Evolutionary conservation across 2,329 filamentous ascomycete genomes (phyloP), one percentile per base, ranked within the genome.

Genomic region (Penicillium sp.): DNA sequence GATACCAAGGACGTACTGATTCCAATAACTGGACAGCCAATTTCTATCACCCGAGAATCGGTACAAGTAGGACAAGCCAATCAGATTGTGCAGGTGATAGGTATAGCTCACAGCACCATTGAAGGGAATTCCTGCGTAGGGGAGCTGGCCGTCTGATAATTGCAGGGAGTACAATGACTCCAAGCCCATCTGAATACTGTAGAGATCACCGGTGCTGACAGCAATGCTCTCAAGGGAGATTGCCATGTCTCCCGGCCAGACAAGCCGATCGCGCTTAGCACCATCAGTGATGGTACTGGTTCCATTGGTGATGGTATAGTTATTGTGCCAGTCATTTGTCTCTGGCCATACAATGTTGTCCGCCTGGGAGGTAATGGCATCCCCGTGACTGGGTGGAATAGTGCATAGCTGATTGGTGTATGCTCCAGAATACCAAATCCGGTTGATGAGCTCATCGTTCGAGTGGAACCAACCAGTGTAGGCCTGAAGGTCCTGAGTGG

Each of bases 201-300:
- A 70, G 43, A 82, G 66, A 57, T 83, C 80, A 24, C 78, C 76
- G 0, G 80, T 83, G 7, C 78, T 81, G 2, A 83, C 76, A 8
- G 80, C 76, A 13, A 82, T 75, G 27, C 72, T 76, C 2, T 81
- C 80, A 0, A 81, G 72, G 4, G 81, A 78, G 53, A 84, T 80
- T 4, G 76, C 76, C 73, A 85, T 81, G 61, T 86, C 83, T 1
- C 83, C 83, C 10, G 82, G 78, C 81, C 82, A 86, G 2, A 85
- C 78, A 1, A 72, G 66, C 1, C 72, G 64, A 51, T 75, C 73
- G 2, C 73, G 64, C 44, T 76, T 74, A 11, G 69, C 72, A 4
- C 72, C 71, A 53, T 75, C 73, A 4, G 71, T 68, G 41, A 74
- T 63, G 2, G 68, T 69, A 7, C 63, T 69, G 51, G 60, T 56